Base-by-base conservation (phyloP, 805 yeast species). In the Wickerhamomyces mucosus region DNA sequence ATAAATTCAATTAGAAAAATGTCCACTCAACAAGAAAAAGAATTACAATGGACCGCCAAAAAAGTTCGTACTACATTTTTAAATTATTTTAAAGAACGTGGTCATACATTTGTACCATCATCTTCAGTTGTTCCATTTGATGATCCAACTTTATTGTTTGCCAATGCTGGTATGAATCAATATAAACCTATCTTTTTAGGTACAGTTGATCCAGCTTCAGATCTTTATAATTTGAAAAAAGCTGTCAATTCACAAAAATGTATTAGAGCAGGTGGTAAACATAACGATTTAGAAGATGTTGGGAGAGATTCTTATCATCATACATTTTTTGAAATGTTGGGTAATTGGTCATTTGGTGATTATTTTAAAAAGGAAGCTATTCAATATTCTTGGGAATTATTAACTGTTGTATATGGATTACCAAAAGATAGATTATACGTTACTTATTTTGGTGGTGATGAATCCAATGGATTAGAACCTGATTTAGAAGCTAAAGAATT, bases 151-250 rank as follows among this genome's bases (percentile, higher is more conserved):
- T 69, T 92, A 40, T 66, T 92, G 40, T 92, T 92, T 55, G 95
- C 98, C 53, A 92, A 92, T 56, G 99, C 99, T 37, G 98, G 97
- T 61, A 92, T 92, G 99, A 92, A 92, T 64, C 99, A 92, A 66
- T 92, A 88, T 62, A 92, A 92, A 61, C 95, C 98, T 11, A 92
- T 92, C 46, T 92, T 92, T 58, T 67, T 88, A 51, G 99, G 99
- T 34, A 88, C 96, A 8, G 96, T 86, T 28, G 97, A 92, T 48
- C 99, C 99, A 20, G 66, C 89, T 15, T 78, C 92, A 27, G 92
- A 86, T 29, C 81, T 89, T 51, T 78, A 85, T 47, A 65, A 67
- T 42, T 68, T 92, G 58, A 84, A 80, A 53, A 72, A 96, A 45
- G 96, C 98, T 29, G 80, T 74, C 46, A 89, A 92, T 69, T 85